These are phyloP conservation scores for Xylaria sp. DNA, from an alignment of 2,329 filamentous ascomycete species.

Conservation along the genomic window DNA sequence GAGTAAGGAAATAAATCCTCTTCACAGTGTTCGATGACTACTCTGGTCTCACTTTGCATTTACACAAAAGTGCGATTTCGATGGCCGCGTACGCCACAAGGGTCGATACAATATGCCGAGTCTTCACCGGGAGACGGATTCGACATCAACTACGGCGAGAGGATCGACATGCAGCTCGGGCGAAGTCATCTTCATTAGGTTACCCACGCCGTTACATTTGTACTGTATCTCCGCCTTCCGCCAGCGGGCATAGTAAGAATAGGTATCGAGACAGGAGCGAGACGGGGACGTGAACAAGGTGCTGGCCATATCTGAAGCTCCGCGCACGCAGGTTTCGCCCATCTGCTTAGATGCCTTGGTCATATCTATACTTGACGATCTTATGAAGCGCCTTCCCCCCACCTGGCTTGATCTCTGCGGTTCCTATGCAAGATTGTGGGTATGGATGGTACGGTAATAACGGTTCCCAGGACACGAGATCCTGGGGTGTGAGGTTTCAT, in stretches of 20 bases:
- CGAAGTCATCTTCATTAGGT: neutral
- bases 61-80: constrained; percentile 6
- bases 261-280: neutral
- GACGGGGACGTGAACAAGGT: too few species aligned
- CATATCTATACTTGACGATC: too few species aligned
- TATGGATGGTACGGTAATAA: too few species aligned
- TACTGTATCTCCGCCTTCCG: neutral
- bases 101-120: neutral
- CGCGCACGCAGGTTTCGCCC: too few species aligned
- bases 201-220: neutral
- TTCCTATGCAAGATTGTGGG: too few species aligned
- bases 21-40: neutral
- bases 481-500: too few species aligned
- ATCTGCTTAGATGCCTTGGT: too few species aligned
- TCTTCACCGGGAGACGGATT: neutral
- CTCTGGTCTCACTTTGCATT: neutral
- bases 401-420: too few species aligned
- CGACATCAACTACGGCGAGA: neutral
- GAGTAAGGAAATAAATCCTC: neutral
- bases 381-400: too few species aligned
- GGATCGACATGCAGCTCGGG: constrained; percentile 8
- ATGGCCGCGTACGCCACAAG: neutral
- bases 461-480: too few species aligned
- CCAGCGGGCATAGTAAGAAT: neutral
- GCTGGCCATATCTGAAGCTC: too few species aligned